Conservation (phyloP, 2,329 filamentous ascomycete species). For the Diaporthe ilicicola region DNA sequence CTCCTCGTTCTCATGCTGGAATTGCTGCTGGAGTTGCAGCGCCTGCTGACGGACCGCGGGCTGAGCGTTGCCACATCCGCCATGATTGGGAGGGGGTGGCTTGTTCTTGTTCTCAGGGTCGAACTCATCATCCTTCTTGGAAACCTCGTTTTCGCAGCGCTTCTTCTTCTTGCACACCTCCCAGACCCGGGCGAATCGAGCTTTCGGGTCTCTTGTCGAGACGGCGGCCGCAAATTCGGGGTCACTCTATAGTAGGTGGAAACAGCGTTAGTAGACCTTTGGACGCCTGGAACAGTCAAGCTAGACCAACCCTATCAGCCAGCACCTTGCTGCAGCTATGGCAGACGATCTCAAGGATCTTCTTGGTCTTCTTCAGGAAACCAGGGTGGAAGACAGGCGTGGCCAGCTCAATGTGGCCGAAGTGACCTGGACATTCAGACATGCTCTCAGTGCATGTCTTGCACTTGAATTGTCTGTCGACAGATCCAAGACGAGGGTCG, state of each 20-base stretch:
- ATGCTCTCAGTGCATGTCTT: constrained; percentile 96
- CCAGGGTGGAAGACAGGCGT: constrained; percentile 94
- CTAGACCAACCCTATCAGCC: constrained; percentile 93
- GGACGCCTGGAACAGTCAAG: constrained; percentile 54
- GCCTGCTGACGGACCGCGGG: constrained; percentile 89
- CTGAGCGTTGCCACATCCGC: constrained; percentile 91
- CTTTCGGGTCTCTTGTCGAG: constrained; percentile 88
- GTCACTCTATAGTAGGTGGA: constrained; percentile 74
- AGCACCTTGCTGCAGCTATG: constrained; percentile 98
- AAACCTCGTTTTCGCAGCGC: constrained; percentile 82
- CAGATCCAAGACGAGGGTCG: constrained; percentile 94
- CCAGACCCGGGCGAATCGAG: constrained; percentile 93
- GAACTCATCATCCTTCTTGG: constrained; percentile 72
- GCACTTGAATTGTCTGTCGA: constrained; percentile 95
- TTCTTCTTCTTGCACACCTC: constrained; percentile 89
- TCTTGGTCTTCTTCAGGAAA: constrained; percentile 99
- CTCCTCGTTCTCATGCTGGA: constrained; percentile 55
- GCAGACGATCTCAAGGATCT: constrained; percentile 97
- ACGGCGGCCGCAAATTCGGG: constrained; percentile 84
- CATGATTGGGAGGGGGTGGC: constrained; percentile 70
- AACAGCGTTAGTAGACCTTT: constrained; percentile 54
- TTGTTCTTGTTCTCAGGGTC: constrained; percentile 66
- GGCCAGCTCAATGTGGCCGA: constrained; percentile 97
- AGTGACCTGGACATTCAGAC: constrained; percentile 96
- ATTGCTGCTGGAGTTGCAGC: constrained; percentile 73